Evolutionary conservation across 768 basidiomycete genomes (phyloP), one percentile per base, ranked within the genome.

Genomic region (Leucocoprinus leucothites): DNA sequence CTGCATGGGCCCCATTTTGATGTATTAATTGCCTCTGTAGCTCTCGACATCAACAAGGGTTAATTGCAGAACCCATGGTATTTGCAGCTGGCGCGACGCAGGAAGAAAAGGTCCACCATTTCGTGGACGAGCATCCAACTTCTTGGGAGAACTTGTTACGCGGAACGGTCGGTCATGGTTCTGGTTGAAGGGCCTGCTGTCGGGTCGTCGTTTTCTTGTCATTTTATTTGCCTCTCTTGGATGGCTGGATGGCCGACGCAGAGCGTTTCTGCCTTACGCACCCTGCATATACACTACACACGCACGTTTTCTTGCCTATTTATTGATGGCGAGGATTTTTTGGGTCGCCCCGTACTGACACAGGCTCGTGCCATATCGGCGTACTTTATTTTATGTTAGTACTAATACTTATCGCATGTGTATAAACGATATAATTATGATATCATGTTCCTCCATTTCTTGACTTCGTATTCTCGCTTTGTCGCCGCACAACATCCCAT

Each of bases 101-200:
- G 35, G 75, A 80, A 44, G 66, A 74, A 46, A 71, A 81, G n/a
- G 64, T 79, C 3, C 66, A 62, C 40, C 84, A 86, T 60, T 81
- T 77, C 62, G 64, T 69, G 58, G 66, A 61, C 13, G 75, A 78
- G 57, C 84, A 86, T 48, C 73, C 72, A 3, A 58, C 68, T 3
- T 77, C 74, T 16, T 85, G 83, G 82, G 65, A 75, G n/a, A 64
- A 65, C 24, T 58, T 80, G 16, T 18, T 26, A n/a, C 34, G 36
- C 8, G 35, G 43, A 35, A 46, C n/a, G 16, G 34, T 35, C 35
- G 34, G 31, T 35, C 38, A 5, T 31, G 31, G 31, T 5, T 31
- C 31, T 31, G 31, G 31, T 5, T 31, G 31, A 31, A 3, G 5
- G 36, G n/a, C 16, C 16, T 18, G 19, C 13, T 35, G n/a, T 16